A percentile compares a stretch with the other conserved stretches of the same genome.
phyloP scores from a whole-genome alignment of 176 grass and related monocot genomes.

The Eleusine coracana region DNA sequence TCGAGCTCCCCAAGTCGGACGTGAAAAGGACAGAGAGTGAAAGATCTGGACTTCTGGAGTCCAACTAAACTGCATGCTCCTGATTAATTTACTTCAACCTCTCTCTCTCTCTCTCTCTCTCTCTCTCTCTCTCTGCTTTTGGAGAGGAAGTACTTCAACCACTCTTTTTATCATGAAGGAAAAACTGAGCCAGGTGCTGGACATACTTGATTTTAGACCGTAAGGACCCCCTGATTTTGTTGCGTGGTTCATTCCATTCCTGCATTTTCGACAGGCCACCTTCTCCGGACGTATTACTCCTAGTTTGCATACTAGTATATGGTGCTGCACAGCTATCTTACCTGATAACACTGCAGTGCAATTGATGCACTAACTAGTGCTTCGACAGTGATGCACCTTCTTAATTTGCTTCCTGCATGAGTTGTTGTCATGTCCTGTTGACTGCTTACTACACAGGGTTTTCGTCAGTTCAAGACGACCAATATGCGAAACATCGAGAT shows the following conservation, averaged over 20 bases:
- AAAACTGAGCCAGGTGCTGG: not conserved
- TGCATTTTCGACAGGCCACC: constrained; percentile 7
- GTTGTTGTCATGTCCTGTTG: no score
- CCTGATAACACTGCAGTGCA: not conserved
- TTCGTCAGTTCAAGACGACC: not conserved
- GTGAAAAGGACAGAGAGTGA: no score
- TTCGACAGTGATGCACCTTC: not conserved
- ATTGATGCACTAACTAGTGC: not conserved
- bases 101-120: no score
- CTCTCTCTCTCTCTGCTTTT: no score
- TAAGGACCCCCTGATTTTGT: not conserved
- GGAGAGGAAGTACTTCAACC: not conserved
- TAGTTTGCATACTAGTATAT: not conserved
- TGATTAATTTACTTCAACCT: no score
- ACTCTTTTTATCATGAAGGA: not conserved
- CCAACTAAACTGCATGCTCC: no score
- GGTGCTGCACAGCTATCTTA: not conserved
- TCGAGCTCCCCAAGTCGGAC: not conserved
- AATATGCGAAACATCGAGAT: not conserved
- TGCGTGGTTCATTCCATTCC: not conserved
- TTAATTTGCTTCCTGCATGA: not conserved
- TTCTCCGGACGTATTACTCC: not conserved
- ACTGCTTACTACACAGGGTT: not conserved
- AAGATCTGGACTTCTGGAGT: no score
- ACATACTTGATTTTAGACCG: not conserved